Evolutionary conservation across 1,284 basidiomycete genomes (phyloP), one percentile per base, ranked within the genome.

Genomic region (Ustilago shanxiensis): DNA sequence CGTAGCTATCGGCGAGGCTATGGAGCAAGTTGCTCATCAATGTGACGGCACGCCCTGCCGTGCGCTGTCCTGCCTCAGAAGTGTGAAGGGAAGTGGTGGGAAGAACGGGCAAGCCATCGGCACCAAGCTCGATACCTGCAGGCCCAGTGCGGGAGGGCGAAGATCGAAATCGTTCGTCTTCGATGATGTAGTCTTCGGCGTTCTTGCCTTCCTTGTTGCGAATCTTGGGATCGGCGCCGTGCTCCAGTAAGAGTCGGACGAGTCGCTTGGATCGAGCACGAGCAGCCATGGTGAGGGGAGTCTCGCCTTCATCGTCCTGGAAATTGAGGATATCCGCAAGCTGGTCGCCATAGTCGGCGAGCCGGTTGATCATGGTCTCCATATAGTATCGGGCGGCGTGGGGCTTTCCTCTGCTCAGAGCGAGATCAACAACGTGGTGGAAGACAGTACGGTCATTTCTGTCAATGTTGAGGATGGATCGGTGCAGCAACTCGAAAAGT

Each of bases 261-360:
- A 99, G 90, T n/a, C 95, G 91, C 87, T 98, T 97, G 86, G 93
- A 95, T 64, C 97, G 89, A 82, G 96, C 98, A 39, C 97, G 90
- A 6, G 97, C 97, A 26, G 97, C 96, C 89, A 99, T 91, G 1
- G 97, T 99, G 66, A 99, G 88, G 11, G 97, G 95, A 14, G 97
- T 98, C 88, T 99, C 97, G 35, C 96, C 96, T 80, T 99, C 97
- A 85, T 98, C 95, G 86, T 99, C 97, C 86, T 97, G 97, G 87
- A 99, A 99, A 86, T 99, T 99, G 87, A 99, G 94, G 56, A 99
- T 95, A 85, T 99, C 97, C 39, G 95, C 94, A 18, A 99, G 88
- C 87, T 99, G 97, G 81, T 93, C 93, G 2, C 96, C 95, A 87
- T 95, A 99, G 84, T 98, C 95, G n/a, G 93, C 89, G 20, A 99